Evolutionary conservation across 805 yeast species (phyloP).

Genomic region (Pichia sporocuriosa): DNA sequence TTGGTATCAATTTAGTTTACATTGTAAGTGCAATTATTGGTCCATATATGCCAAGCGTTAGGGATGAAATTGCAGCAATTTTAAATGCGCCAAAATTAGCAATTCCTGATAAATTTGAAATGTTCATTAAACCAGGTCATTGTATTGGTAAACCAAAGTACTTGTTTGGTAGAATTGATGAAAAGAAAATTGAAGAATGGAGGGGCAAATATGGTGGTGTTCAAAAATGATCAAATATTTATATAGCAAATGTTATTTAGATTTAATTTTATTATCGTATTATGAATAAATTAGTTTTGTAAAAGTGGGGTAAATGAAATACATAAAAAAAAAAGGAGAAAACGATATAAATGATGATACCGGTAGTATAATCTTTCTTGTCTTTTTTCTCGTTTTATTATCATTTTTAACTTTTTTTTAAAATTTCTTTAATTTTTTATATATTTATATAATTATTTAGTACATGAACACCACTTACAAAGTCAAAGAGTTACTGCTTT

Average conservation of each 20-base stretch:
- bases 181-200: constrained; percentile 81
- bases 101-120: constrained; percentile 69
- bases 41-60: constrained; percentile 89
- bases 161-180: constrained; percentile 88
- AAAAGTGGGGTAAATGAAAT: no score
- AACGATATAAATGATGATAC: no score
- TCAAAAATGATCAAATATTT: constrained; percentile 29
- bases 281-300: no score
- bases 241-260: neutral
- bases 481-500: constrained; percentile 51
- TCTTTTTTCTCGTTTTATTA: no score
- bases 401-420: no score
- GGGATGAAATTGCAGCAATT: constrained; percentile 63
- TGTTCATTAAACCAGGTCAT: constrained; percentile 72
- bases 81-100: constrained; percentile 74
- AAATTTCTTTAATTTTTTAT: no score
- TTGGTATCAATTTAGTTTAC: constrained; percentile 83
- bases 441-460: no score
- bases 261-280: neutral
- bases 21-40: constrained; percentile 72
- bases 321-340: no score
- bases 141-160: constrained; percentile 87
- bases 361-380: neutral
- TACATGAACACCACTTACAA: constrained; percentile 32
- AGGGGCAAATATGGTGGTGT: constrained; percentile 81